Percentiles rank a stretch among this genome's conserved stretches.
Conservation (phyloP, 2,329 filamentous ascomycete genomes). For the Xylaria sp. region DNA sequence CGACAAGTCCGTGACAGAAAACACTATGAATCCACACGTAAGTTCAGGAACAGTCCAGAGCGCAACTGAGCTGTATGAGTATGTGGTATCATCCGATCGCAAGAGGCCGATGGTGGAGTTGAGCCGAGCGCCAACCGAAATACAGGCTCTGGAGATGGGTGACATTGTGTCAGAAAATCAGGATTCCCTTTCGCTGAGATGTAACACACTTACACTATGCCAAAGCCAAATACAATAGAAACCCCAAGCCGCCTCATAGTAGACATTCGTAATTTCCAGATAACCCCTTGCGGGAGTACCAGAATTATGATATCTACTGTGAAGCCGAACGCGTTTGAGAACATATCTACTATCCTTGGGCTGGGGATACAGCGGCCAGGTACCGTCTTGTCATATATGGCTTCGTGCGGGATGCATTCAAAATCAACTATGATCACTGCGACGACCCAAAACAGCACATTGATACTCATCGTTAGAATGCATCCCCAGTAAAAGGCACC, state of each 20-base stretch:
- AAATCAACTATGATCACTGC: not conserved
- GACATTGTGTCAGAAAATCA: not conserved
- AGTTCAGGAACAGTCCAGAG: constrained; percentile 1
- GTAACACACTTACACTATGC: not conserved
- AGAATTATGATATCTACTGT: not conserved
- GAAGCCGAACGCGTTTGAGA: not conserved
- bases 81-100: not conserved
- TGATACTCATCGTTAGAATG: not conserved
- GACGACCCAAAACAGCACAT: not conserved
- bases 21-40: not conserved
- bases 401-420: not conserved
- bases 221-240: not conserved
- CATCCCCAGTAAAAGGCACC: not conserved
- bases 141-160: not conserved
- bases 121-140: not conserved
- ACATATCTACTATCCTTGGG: not conserved
- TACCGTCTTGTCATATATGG: not conserved
- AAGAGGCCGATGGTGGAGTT: not conserved
- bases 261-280: not conserved
- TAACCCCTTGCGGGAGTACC: not conserved
- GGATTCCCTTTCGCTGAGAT: not conserved
- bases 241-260: not conserved
- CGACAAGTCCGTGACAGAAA: not conserved
- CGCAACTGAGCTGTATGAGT: not conserved
- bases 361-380: not conserved